Percentiles rank a stretch among this genome's conserved stretches.
These are phyloP conservation scores for Rhynchospora breviuscula DNA, from an alignment of 176 grass and related monocot species.

Conservation along the genomic window DNA sequence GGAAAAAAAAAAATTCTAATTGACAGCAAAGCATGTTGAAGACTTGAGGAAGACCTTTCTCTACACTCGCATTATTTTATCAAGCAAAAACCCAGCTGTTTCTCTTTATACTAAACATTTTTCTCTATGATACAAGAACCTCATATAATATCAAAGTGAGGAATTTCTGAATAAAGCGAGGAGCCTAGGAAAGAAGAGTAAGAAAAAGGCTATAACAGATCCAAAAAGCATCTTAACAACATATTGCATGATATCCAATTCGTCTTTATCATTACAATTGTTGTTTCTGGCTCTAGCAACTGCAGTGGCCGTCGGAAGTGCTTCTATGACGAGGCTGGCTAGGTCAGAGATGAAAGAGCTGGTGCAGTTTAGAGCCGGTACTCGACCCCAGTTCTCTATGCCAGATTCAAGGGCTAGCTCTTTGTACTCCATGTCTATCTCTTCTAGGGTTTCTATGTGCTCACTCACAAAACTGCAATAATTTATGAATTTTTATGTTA, in stretches of 20 bases:
- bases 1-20: background rate
- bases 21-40: background rate
- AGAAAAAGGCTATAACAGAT: constrained; percentile 60
- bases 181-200: constrained; percentile 64
- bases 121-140: background rate
- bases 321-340: constrained; percentile 66
- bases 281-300: constrained; percentile 21
- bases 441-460: constrained; percentile 96
- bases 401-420: constrained; percentile 87
- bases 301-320: constrained; percentile 57
- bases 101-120: background rate
- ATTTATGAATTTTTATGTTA: background rate
- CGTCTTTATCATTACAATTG: background rate
- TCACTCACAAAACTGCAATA: constrained; percentile 81
- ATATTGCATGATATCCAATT: constrained; percentile 45
- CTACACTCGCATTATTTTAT: background rate
- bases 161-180: constrained; percentile 55
- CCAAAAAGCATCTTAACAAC: constrained; percentile 72
- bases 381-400: constrained; percentile 91
- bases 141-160: constrained; percentile 24
- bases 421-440: constrained; percentile 99
- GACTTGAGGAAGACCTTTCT: background rate
- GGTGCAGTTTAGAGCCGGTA: constrained; percentile 79
- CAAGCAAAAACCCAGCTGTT: background rate
- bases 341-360: constrained; percentile 78